Percentiles rank a stretch among this genome's conserved stretches.
These are phyloP conservation scores for Didymosphaeria variabile DNA, from an alignment of 2,329 filamentous ascomycete species.

Conservation along the genomic window DNA sequence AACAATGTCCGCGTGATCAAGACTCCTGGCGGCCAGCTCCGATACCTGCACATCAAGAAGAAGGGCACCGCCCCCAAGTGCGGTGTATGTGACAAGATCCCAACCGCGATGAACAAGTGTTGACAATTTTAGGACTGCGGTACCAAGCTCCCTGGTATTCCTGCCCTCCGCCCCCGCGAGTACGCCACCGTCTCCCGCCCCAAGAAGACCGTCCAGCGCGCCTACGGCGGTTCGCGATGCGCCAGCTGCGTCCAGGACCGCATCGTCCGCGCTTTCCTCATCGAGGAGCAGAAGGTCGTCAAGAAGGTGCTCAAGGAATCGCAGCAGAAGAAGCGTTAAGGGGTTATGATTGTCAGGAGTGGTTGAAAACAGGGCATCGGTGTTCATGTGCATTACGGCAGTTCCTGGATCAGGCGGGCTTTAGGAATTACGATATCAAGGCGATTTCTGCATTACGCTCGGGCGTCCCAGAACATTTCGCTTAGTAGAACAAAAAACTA, in stretches of 20 bases:
- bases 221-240: constrained; percentile 97
- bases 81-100: constrained; percentile 44
- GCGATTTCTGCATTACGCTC: constrained; percentile 47
- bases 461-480: constrained; percentile 40
- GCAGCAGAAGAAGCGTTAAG: constrained; percentile 75
- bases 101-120: constrained; percentile 4
- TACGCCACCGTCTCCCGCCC: constrained; percentile 97
- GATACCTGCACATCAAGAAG: constrained; percentile 99
- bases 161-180: constrained; percentile 97
- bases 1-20: constrained; percentile 84
- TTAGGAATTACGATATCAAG: constrained; percentile 47
- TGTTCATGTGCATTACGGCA: constrained; percentile 54
- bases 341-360: constrained; percentile 34
- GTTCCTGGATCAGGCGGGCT: constrained; percentile 49
- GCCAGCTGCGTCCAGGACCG: constrained; percentile 98
- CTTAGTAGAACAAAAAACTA: constrained; percentile 48
- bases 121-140: constrained; percentile 82
- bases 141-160: constrained; percentile 95
- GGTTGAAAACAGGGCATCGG: constrained; percentile 49
- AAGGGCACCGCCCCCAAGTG: constrained; percentile 97
- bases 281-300: constrained; percentile 99
- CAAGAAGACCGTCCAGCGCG: constrained; percentile 99
- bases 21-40: constrained; percentile 94
- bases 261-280: constrained; percentile 97
- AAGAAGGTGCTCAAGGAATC: constrained; percentile 99